These are phyloP conservation scores for Talaromyces islandicus DNA, from an alignment of 2,329 filamentous ascomycete species.

Conservation along the genomic window DNA sequence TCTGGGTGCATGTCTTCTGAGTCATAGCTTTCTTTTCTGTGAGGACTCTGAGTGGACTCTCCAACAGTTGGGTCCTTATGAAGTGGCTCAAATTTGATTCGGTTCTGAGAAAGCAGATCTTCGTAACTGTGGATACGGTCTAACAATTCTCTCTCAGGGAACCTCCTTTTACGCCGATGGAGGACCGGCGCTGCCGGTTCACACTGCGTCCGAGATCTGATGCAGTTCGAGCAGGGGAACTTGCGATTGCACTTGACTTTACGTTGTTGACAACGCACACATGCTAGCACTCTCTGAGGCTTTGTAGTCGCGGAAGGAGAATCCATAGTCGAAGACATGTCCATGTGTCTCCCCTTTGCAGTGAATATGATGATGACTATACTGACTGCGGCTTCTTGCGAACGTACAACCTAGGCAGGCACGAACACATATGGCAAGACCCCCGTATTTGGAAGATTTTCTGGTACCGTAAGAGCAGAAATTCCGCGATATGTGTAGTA, in stretches of 20 bases:
- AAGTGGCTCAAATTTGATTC: slow-evolving; percentile 63
- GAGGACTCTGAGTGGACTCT: slow-evolving; percentile 11
- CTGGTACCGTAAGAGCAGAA: neutral
- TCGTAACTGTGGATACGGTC: slow-evolving; percentile 67
- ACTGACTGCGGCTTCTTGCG: neutral
- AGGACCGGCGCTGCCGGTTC: slow-evolving; percentile 41
- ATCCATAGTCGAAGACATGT: neutral
- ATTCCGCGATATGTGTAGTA: neutral
- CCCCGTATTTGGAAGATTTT: neutral
- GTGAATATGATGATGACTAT: neutral
- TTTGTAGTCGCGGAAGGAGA: neutral
- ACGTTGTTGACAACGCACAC: slow-evolving; percentile 68
- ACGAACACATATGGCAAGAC: neutral
- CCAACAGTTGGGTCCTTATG: slow-evolving; percentile 30
- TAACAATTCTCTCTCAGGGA: slow-evolving; percentile 64
- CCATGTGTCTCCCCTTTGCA: neutral
- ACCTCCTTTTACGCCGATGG: slow-evolving; percentile 52
- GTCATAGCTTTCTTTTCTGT: slow-evolving; percentile 1
- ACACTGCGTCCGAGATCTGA: slow-evolving; percentile 58
- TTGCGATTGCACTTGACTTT: slow-evolving; percentile 70
- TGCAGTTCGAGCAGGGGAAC: slow-evolving; percentile 65
- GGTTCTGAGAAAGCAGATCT: slow-evolving; percentile 56
- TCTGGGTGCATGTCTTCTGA: neutral
- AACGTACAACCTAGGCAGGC: neutral
- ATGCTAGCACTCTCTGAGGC: slow-evolving; percentile 35